Evolutionary conservation across 2,329 filamentous ascomycete species (phyloP).

Genomic region (Aspergillus hortae): DNA sequence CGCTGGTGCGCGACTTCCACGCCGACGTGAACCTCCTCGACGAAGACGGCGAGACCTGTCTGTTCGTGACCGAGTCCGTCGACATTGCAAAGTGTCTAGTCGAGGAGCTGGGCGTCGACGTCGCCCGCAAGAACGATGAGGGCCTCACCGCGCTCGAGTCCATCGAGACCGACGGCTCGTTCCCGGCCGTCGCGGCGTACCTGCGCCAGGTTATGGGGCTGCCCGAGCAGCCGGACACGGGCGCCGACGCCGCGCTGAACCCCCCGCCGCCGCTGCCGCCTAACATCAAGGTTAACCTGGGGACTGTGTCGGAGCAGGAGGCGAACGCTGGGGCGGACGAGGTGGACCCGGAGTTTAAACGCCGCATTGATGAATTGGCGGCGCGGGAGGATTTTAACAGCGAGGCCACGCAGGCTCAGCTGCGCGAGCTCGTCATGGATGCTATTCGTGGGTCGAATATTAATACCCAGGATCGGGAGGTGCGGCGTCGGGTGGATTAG

Average conservation of each 20-base stretch:
- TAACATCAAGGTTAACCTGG: slow-evolving; percentile 73
- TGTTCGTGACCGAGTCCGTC: slow-evolving; percentile 84
- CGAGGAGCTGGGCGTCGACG: slow-evolving; percentile 74
- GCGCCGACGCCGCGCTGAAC: slow-evolving; percentile 31
- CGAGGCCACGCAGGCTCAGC: slow-evolving; percentile 71
- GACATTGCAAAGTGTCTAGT: slow-evolving; percentile 75
- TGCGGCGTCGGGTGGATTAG: slow-evolving; percentile 61
- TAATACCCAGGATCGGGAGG: slow-evolving; percentile 59
- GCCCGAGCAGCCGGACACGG: slow-evolving; percentile 22
- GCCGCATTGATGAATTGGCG: slow-evolving; percentile 85
- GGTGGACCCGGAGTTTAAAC: slow-evolving; percentile 76
- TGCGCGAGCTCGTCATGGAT: slow-evolving; percentile 76
- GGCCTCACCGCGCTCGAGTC: slow-evolving; percentile 78
- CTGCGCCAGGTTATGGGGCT: slow-evolving; percentile 46
- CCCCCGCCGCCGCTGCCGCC: slow-evolving; percentile 65
- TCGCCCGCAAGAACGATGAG: slow-evolving; percentile 63
- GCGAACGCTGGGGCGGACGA: slow-evolving; percentile 58
- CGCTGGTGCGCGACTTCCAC: slow-evolving; percentile 70
- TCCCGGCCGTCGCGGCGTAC: slow-evolving; percentile 70
- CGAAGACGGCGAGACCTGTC: slow-evolving; percentile 88
- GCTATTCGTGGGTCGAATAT: slow-evolving; percentile 66
- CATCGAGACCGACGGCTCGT: slow-evolving; percentile 74
- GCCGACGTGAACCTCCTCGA: slow-evolving; percentile 80
- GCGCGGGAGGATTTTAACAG: slow-evolving; percentile 78
- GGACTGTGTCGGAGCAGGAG: slow-evolving; percentile 62